These are phyloP conservation scores for Podila epicladia DNA, from an alignment of 192 early-diverging fungal species.

Conservation along the genomic window DNA sequence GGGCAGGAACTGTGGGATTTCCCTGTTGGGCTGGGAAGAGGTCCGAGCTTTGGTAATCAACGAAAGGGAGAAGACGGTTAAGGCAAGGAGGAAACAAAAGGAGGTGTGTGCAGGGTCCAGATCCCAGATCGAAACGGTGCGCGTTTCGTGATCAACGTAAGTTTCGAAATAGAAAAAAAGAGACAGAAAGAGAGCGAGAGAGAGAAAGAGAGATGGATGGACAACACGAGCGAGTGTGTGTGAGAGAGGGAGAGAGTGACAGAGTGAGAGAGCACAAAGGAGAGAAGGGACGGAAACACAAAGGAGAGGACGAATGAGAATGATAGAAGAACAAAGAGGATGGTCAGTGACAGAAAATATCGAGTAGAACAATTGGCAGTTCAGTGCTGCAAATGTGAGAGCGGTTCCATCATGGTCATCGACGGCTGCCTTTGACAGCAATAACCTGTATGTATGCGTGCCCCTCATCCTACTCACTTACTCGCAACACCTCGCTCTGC, in stretches of 20 bases:
- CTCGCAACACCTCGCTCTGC: too few species aligned
- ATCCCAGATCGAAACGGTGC: neutral
- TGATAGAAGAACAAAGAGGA: neutral
- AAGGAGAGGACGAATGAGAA: neutral
- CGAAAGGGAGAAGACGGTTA: neutral
- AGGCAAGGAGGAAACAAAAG: constrained; percentile 3
- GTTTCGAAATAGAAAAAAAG: too few species aligned
- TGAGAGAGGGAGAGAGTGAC: too few species aligned
- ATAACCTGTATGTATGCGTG: too few species aligned
- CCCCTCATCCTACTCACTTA: too few species aligned
- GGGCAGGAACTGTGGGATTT: constrained; percentile 58
- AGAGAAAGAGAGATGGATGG: too few species aligned
- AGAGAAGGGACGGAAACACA: neutral
- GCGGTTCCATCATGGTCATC: too few species aligned
- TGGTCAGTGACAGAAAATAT: too few species aligned
- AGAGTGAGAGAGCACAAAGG: neutral
- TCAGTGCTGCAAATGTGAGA: too few species aligned
- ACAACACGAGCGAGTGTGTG: neutral
- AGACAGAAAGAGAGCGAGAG: too few species aligned
- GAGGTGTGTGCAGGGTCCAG: constrained; percentile 1
- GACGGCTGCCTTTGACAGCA: too few species aligned
- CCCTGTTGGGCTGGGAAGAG: constrained; percentile 48
- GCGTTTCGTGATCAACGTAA: neutral
- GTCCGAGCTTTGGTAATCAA: constrained; percentile 33
- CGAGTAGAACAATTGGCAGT: too few species aligned